Evolutionary conservation across 116 monocot species (phyloP).

Genomic region (Phalaenopsis hybrid): DNA sequence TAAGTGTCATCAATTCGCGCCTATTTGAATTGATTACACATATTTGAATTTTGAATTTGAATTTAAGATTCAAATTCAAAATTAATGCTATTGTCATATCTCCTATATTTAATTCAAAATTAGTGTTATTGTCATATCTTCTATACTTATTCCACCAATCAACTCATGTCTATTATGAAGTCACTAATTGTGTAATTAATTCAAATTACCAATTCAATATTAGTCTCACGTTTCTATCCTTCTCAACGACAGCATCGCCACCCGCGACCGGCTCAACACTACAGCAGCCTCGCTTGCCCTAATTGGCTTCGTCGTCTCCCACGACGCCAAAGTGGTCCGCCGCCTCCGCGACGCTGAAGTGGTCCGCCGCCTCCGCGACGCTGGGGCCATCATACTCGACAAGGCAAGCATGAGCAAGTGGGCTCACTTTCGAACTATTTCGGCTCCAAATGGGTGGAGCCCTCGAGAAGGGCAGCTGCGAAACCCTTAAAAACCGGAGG

Average conservation of each 20-base stretch:
- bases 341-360: too few relatives aligned
- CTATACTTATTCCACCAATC: too few relatives aligned
- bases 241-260: constrained; percentile 6
- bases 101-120: too few relatives aligned
- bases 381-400: constrained; percentile 9
- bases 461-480: neutral
- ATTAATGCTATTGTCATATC: too few relatives aligned
- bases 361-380: neutral
- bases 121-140: too few relatives aligned
- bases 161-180: too few relatives aligned
- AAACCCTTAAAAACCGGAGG: neutral
- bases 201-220: too few relatives aligned
- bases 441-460: neutral
- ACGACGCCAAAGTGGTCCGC: neutral
- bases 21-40: too few relatives aligned
- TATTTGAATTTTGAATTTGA: too few relatives aligned
- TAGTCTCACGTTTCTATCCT: neutral
- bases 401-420: constrained; percentile 11
- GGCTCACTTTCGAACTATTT: neutral
- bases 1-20: too few relatives aligned
- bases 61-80: too few relatives aligned
- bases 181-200: too few relatives aligned
- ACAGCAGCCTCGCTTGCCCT: constrained; percentile 1
- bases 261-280: constrained; percentile 7
- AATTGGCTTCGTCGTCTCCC: neutral